Percentiles rank a stretch among this genome's conserved stretches.
Conservation (phyloP, 108 stramenopile genomes). For the Hondaea fermentalgiana region DNA sequence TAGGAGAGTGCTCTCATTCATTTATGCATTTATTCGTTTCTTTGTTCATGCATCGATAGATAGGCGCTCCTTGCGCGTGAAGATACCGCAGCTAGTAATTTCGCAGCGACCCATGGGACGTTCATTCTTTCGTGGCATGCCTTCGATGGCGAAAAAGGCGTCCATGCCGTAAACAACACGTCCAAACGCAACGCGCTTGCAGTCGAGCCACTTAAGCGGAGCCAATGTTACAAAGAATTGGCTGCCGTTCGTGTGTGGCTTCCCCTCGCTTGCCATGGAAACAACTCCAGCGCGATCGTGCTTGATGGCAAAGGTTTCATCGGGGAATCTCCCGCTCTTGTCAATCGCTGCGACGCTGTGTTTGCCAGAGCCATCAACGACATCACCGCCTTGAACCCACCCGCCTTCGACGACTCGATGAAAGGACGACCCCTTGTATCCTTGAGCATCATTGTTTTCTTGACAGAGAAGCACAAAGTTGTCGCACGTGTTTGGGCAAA, state of each 20-base stretch:
- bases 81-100: neutral
- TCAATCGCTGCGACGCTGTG: neutral
- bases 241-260: slow-evolving; percentile 24
- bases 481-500: slow-evolving; percentile 13
- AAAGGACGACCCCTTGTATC: neutral
- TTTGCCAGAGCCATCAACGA: slow-evolving; percentile 1
- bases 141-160: neutral
- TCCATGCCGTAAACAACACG: neutral
- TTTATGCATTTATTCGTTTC: too few species aligned
- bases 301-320: slow-evolving; percentile 21
- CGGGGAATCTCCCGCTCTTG: neutral
- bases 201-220: neutral
- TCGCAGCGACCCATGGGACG: neutral
- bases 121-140: neutral
- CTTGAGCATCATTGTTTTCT: neutral
- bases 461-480: slow-evolving; percentile 9
- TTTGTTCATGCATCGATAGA: too few species aligned
- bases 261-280: slow-evolving; percentile 86
- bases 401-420: slow-evolving; percentile 6
- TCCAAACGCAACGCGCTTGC: slow-evolving; percentile 16
- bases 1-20: too few species aligned
- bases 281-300: slow-evolving; percentile 64
- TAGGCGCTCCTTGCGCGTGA: neutral
- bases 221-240: slow-evolving; percentile 35
- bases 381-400: slow-evolving; percentile 19